Base-by-base conservation (phyloP, 176 grass and related monocot genomes). In the Triticum urartu region DNA sequence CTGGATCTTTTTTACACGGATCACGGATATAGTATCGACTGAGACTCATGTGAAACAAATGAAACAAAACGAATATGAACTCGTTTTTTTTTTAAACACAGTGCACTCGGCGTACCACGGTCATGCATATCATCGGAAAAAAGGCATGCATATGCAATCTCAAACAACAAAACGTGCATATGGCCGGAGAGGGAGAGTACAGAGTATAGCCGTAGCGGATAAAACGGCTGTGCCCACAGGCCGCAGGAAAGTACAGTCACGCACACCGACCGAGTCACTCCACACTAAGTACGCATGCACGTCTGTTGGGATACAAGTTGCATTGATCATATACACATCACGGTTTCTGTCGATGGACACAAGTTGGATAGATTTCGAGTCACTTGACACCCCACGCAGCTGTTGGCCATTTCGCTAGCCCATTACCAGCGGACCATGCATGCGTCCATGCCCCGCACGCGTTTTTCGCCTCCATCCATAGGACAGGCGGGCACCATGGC, bases 311-410 rank as follows among this genome's bases (percentile, higher is more conserved):
- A 25, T 11, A 58, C 80, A 71, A 82, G 80, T 71, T 71, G 80
- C 20, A 71, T 72, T 25, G 47, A 39, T 58, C 33, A 40, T 72
- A 52, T 9, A 14, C 3, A 22, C 66, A 83, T 25, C 65, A 18
- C 38, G 22, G 47, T 40, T 72, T 36, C 43, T 10, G 3, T 52
- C 47, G 28, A 52, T 52, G 6, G 79, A n/a, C 79, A 45, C 47
- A 77, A 24, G 79, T 59, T 48, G 52, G 34, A 58, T 35, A 54
- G 32, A 28, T 39, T 71, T 83, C 66, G 71, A 88, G 71, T 88
- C 79, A 88, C 79, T 47, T 45, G 62, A 83, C 86, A 87, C 70
- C 81, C 70, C 81, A 58, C 6, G 43, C 10, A 65, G 79, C 40
- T 82, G 62, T 39, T 78, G 9, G 36, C 36, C 63, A 60, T 68